These are phyloP conservation scores for Leishmania lainsoni DNA, from an alignment of 208 protist genomes.

Conservation along the genomic window DNA sequence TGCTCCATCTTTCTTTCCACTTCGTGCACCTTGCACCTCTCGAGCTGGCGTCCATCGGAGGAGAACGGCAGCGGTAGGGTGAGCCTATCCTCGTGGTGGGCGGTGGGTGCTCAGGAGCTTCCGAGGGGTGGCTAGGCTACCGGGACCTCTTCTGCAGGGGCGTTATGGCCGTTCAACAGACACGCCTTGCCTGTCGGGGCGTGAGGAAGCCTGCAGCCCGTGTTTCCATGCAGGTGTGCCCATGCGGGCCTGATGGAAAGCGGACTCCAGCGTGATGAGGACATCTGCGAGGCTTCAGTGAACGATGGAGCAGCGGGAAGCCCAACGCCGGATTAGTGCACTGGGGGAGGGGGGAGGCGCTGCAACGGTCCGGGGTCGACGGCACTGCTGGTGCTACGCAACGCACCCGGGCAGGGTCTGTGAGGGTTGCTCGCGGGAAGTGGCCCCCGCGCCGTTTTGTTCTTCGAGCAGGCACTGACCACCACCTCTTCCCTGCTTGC, in stretches of 20 bases:
- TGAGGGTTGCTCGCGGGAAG: not conserved
- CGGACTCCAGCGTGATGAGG: too few species aligned
- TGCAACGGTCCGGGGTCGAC: not conserved
- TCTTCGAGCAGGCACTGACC: too few species aligned
- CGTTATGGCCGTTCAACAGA: slow-evolving; percentile 3
- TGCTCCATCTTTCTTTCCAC: not conserved
- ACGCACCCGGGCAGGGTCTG: not conserved
- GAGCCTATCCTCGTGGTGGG: not conserved
- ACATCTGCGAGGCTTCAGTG: too few species aligned
- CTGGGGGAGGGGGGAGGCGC: not conserved
- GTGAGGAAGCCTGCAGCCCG: too few species aligned
- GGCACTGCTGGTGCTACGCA: not conserved
- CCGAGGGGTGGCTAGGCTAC: slow-evolving; percentile 11
- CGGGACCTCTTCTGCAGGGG: slow-evolving; percentile 22
- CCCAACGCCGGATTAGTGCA: too few species aligned
- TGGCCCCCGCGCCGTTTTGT: not conserved
- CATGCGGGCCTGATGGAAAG: not conserved
- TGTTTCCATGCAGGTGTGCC: too few species aligned
- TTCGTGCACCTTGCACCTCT: not conserved
- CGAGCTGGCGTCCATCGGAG: not conserved
- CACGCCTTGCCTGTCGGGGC: not conserved
- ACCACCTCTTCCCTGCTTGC: not conserved
- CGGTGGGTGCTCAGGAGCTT: not conserved
- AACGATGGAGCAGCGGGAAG: too few species aligned
- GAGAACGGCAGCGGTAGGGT: not conserved